Base-by-base conservation (phyloP, 2,329 filamentous ascomycete species). In the Fusarium caatingaense region DNA sequence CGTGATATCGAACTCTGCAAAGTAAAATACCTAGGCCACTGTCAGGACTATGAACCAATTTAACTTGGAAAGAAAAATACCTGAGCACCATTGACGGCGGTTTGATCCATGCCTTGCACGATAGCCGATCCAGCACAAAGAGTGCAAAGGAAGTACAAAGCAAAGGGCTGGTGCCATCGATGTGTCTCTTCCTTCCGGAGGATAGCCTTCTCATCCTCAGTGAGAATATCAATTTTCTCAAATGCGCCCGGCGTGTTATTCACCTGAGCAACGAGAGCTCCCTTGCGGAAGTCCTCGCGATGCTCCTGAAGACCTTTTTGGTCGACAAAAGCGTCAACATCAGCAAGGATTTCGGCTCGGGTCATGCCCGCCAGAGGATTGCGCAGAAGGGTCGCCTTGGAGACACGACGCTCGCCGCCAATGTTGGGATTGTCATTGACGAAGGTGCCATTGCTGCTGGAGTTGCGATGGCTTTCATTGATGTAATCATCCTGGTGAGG, bases 41-140 rank as follows among this genome's bases (percentile, higher is more conserved):
- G 7, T 44, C 5, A 44, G n/a, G n/a, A n/a, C n/a, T n/a, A n/a
- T n/a, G n/a, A n/a, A n/a, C n/a, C n/a, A n/a, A n/a, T n/a, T n/a
- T n/a, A n/a, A n/a, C n/a, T n/a, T n/a, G n/a, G n/a, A n/a, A n/a
- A n/a, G n/a, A n/a, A n/a, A n/a, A n/a, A 84, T 41, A 89, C 83
- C 68, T 91, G 88, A 5, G 88, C 88, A 40, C 88, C 88, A 63
- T 90, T 89, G 49, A 89, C 87, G 5, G 89, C 88, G 0, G 88
- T 89, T 75, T 90, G 87, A 73, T 91, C 88, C 86, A 90, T 89
- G 69, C 89, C 89, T 71, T 91, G 89, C 1, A 91, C 89, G 15
- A 88, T 88, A 21, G 89, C 89, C 15, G 77, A 79, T 0, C 78
- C 77, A 0, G 78, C 78, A 23, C 78, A 80, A 0, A 80, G 72